Conservation (phyloP, 768 basidiomycete species). For the Serpula lacrymans region DNA sequence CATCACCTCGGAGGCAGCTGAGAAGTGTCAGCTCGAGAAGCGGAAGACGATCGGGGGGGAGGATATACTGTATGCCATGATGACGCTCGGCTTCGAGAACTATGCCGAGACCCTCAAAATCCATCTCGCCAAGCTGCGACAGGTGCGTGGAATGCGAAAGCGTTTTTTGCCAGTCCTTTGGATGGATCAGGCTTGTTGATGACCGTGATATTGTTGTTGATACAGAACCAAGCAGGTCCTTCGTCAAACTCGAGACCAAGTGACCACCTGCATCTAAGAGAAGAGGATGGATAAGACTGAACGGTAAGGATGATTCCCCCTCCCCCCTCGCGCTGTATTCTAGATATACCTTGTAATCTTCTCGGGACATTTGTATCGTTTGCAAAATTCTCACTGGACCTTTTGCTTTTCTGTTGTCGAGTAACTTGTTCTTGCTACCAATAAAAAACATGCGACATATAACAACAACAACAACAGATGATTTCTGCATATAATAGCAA, state of each 20-base stretch:
- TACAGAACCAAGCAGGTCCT: constrained; percentile 24
- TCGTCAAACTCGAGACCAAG: constrained; percentile 25
- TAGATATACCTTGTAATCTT: too few relatives aligned
- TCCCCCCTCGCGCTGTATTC: too few relatives aligned
- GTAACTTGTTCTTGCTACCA: too few relatives aligned
- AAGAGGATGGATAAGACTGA: constrained; percentile 19
- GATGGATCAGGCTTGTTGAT: neutral
- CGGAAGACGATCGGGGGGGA: constrained; percentile 98
- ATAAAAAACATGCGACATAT: too few relatives aligned
- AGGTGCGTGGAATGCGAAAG: constrained; percentile 42
- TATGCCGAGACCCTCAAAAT: constrained; percentile 92
- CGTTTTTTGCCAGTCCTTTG: neutral
- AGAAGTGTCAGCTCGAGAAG: constrained; percentile 92
- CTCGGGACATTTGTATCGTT: too few relatives aligned
- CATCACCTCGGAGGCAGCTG: constrained; percentile 95
- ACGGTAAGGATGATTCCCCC: too few relatives aligned
- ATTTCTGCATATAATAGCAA: too few relatives aligned
- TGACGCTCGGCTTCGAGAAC: constrained; percentile 88
- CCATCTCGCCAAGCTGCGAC: constrained; percentile 84
- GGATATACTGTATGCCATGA: constrained; percentile 96
- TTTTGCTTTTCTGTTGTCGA: too few relatives aligned
- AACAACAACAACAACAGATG: too few relatives aligned
- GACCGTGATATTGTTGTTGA: too few relatives aligned
- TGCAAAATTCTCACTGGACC: too few relatives aligned
- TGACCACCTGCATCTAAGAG: too few relatives aligned